A percentile compares a stretch with the other conserved stretches of the same genome.
Conservation (phyloP, 1,284 basidiomycete genomes). For the Fomitiporia mediterranea region DNA sequence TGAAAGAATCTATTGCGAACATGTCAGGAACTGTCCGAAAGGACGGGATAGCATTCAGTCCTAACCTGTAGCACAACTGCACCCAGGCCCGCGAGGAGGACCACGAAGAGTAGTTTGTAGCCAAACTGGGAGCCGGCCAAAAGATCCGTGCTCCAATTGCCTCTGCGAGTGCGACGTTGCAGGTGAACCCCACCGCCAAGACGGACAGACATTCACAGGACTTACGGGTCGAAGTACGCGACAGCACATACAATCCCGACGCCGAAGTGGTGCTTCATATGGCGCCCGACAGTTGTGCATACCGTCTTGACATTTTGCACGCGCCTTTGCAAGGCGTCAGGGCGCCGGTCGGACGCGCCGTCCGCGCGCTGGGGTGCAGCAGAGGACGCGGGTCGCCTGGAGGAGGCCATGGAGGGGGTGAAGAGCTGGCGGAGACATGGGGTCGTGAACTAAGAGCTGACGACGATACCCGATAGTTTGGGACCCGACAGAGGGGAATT, state of each 20-base stretch:
- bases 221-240: constrained; percentile 54
- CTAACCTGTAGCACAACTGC: constrained; percentile 73
- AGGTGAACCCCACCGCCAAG: background rate
- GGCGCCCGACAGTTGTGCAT: constrained; percentile 29
- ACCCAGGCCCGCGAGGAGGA: constrained; percentile 80
- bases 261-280: constrained; percentile 42
- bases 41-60: background rate
- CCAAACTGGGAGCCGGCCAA: constrained; percentile 75
- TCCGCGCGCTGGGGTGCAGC: background rate
- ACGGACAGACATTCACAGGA: constrained; percentile 5
- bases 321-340: background rate
- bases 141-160: constrained; percentile 75
- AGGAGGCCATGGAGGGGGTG: background rate
- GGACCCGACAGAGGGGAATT: background rate
- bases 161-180: constrained; percentile 34
- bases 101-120: constrained; percentile 83
- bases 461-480: background rate
- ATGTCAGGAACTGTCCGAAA: constrained; percentile 8
- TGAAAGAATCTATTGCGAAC: constrained; percentile 47
- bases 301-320: background rate
- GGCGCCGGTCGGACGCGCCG: background rate
- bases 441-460: background rate
- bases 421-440: background rate
- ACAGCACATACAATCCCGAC: constrained; percentile 49
- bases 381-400: background rate